phyloP scores from a whole-genome alignment of 208 protist species.

The Trypanosomatidae sp. region DNA sequence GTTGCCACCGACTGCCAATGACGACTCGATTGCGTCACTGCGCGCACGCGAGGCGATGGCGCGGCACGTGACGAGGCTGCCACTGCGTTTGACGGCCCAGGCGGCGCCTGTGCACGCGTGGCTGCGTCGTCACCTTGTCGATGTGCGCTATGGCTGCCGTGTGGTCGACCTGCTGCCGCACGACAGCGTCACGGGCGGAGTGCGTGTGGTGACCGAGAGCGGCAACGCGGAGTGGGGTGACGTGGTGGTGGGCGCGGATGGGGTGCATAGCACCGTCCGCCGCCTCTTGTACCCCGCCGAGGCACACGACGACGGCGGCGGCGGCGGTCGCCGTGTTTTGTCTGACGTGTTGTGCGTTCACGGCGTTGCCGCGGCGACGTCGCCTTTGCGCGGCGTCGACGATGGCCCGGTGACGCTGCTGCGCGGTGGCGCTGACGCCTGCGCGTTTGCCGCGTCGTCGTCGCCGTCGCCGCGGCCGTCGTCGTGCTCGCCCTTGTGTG shows the following conservation, averaged over 20 bases:
- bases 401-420: no score
- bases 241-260: conserved; percentile 81
- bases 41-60: conserved; percentile 37
- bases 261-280: conserved; percentile 72
- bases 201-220: conserved; percentile 61
- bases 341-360: conserved; percentile 70
- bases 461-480: no score
- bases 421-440: no score
- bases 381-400: no score
- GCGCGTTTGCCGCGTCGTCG: no score
- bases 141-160: conserved; percentile 52
- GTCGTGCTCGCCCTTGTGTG: no score
- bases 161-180: conserved; percentile 74
- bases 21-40: conserved; percentile 69
- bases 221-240: conserved; percentile 78
- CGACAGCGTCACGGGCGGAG: conserved; percentile 73
- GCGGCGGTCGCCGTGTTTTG: conserved; percentile 43
- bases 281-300: conserved; percentile 67
- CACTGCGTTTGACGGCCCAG: conserved; percentile 55
- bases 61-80: conserved; percentile 60
- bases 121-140: conserved; percentile 43
- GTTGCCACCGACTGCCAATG: conserved; percentile 67
- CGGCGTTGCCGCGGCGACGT: conserved; percentile 44
- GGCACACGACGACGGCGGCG: no score
- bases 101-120: conserved; percentile 30